Base-by-base conservation (phyloP, 169 alveolate genomes). In the Perkinsus chesapeaki region DNA sequence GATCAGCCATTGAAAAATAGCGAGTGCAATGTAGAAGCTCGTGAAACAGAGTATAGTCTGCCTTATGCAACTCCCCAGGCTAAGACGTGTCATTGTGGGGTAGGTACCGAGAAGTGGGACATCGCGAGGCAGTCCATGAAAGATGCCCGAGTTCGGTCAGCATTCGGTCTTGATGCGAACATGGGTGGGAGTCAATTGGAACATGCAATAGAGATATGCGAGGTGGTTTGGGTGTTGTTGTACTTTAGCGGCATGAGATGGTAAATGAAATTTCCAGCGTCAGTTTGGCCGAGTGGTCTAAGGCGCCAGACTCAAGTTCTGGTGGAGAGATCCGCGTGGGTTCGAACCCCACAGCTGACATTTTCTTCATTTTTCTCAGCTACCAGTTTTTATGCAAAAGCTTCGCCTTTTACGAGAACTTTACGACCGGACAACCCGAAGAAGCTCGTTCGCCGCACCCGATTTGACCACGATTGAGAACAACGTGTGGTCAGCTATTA, bases 221-320 rank as follows among this genome's bases (percentile, higher is more conserved):
- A 60, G 82, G 82, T 60, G 16, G 82, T 20, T 34, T 9, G 27
- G 37, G 12, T 27, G 82, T 20, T 7, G 27, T 7, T 16, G 12
- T 23, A 12, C 0, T 60, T 9, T 27, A 60, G 31, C 82, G 7
- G 3, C 37, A 23, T 9, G 7, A 0, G 31, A 0, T 0, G 82
- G 37, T 27, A 7, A 0, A 3, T 0, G 3, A 16, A 23, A 12
- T 5, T 60, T 60, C 27, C 12, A 60, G 12, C 82, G 82, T 60
- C 82, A 60, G 82, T 60, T 60, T 60, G 82, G 82, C 82, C 82
- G 82, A 60, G 82, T 60, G 82, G 82, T 60, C 82, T 60, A 60
- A 60, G 82, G 82, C 82, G 82, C 82, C 82, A 60, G 82, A 60
- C 82, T 60, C 82, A 60, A 60, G 82, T 60, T 60, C 82, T 60